Percentiles rank a stretch among this genome's conserved stretches.
phyloP scores from a whole-genome alignment of 176 grass and related monocot species.

The Puccinellia tenuiflora region DNA sequence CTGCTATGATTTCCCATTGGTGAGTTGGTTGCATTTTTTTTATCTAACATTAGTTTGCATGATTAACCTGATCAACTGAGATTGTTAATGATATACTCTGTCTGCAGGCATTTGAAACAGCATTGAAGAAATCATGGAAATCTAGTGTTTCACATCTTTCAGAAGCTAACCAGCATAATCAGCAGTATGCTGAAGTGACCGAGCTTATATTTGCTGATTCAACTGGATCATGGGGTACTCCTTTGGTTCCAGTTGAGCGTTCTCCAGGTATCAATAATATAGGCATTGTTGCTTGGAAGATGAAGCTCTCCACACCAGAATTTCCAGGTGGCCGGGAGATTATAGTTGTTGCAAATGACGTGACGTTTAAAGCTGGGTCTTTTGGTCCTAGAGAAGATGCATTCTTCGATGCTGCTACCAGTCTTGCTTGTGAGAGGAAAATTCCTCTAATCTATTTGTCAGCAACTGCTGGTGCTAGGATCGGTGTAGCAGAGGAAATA shows the following conservation, averaged over 20 bases:
- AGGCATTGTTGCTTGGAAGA: slow-evolving; percentile 89
- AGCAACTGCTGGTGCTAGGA: slow-evolving; percentile 90
- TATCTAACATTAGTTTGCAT: neutral
- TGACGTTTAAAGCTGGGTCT: slow-evolving; percentile 88
- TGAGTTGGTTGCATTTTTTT: slow-evolving; percentile 30
- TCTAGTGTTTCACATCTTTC: slow-evolving; percentile 36
- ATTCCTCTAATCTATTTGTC: slow-evolving; percentile 93
- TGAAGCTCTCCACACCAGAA: slow-evolving; percentile 93
- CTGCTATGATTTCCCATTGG: slow-evolving; percentile 97
- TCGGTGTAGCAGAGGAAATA: slow-evolving; percentile 92
- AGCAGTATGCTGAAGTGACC: slow-evolving; percentile 53
- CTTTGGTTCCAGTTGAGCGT: slow-evolving; percentile 61
- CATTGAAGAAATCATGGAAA: slow-evolving; percentile 72
- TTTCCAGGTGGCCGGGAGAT: slow-evolving; percentile 84
- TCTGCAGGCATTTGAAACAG: slow-evolving; percentile 91
- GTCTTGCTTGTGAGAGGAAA: slow-evolving; percentile 87
- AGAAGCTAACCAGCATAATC: slow-evolving; percentile 41
- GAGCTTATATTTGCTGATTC: slow-evolving; percentile 76
- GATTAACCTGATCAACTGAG: slow-evolving; percentile 26
- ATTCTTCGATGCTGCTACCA: slow-evolving; percentile 90
- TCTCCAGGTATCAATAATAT: slow-evolving; percentile 70
- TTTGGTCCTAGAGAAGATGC: slow-evolving; percentile 97
- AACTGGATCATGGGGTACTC: slow-evolving; percentile 67
- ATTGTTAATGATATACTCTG: slow-evolving; percentile 19
- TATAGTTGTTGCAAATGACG: slow-evolving; percentile 93